Conservation (phyloP, 2,329 filamentous ascomycete genomes). For the Teratosphaeria epicoccoides region DNA sequence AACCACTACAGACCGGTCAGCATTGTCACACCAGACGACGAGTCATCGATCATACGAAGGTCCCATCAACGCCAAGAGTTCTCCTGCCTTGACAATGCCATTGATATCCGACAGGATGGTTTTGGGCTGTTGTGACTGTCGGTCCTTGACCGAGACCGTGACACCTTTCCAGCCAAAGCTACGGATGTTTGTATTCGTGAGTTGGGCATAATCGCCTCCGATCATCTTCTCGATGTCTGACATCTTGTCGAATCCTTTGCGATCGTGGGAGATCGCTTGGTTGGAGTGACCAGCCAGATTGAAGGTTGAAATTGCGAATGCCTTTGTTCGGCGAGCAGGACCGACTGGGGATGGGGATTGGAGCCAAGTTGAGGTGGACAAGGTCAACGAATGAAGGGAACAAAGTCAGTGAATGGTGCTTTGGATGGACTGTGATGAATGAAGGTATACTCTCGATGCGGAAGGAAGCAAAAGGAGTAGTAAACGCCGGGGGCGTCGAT, state of each 20-base stretch:
- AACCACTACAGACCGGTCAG: conserved; percentile 29
- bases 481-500: background rate
- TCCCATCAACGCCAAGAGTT: conserved; percentile 73
- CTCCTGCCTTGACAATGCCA: conserved; percentile 57
- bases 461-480: background rate
- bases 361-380: background rate
- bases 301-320: conserved; percentile 1
- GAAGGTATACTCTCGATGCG: background rate
- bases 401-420: background rate
- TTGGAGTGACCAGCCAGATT: conserved; percentile 12
- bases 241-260: conserved; percentile 28
- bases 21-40: background rate
- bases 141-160: conserved; percentile 62
- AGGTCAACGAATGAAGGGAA: background rate
- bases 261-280: conserved; percentile 15
- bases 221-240: conserved; percentile 39
- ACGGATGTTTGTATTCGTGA: conserved; percentile 53
- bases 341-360: background rate
- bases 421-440: background rate
- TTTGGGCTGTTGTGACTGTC: conserved; percentile 51
- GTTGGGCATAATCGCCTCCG: conserved; percentile 38
- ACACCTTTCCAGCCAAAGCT: conserved; percentile 57
- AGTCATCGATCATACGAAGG: conserved; percentile 39
- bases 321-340: background rate
- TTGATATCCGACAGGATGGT: conserved; percentile 53